Evolutionary conservation across 768 basidiomycete species (phyloP).

Genomic region (Hygrophorus pudorinus): DNA sequence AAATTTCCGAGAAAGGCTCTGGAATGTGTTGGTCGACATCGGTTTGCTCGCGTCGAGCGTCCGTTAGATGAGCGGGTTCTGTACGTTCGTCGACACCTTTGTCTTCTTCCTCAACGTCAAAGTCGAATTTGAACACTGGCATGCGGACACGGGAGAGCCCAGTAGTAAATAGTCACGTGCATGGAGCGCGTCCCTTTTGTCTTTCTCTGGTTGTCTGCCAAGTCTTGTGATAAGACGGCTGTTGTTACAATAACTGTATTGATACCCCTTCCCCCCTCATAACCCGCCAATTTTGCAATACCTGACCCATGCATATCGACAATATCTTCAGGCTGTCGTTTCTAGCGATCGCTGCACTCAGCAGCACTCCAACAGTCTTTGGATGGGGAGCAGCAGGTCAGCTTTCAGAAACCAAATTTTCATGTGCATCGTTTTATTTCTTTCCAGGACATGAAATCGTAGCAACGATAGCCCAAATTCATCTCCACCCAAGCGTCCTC

Average conservation of each 20-base stretch:
- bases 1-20: slow-evolving; percentile 23
- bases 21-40: slow-evolving; percentile 1
- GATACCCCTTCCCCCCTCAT: no score
- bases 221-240: no score
- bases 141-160: not conserved
- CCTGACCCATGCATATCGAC: no score
- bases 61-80: slow-evolving; percentile 5
- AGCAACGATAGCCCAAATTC: slow-evolving; percentile 90
- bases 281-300: no score
- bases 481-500: slow-evolving; percentile 67
- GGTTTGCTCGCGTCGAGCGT: not conserved
- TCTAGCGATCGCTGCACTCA: not conserved
- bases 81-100: slow-evolving; percentile 13
- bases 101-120: slow-evolving; percentile 41
- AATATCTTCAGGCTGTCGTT: no score
- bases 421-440: not conserved
- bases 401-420: slow-evolving; percentile 2
- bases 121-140: slow-evolving; percentile 65
- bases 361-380: slow-evolving; percentile 11
- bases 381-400: slow-evolving; percentile 36
- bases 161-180: not conserved
- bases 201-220: no score
- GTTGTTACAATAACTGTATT: no score
- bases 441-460: slow-evolving; percentile 80
- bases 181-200: not conserved